Evolutionary conservation across 768 basidiomycete genomes (phyloP), one percentile per base, ranked within the genome.

Genomic region (Kwoniella botswanensis): DNA sequence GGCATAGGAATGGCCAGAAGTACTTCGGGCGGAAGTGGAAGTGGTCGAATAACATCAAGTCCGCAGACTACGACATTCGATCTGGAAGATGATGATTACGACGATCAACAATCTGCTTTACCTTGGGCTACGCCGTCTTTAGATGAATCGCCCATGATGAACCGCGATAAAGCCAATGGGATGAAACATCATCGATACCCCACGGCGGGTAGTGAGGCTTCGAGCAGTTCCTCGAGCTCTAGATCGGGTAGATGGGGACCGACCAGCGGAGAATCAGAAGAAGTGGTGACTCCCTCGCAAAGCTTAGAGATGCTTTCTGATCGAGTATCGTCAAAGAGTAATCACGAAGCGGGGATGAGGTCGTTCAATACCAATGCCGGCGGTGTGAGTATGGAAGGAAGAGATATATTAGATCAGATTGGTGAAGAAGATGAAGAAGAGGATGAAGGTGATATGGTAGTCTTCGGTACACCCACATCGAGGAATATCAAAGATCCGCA

Each of bases 361-460:
- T 64, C 52, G n/a, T 63, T 44, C 60, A 60, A 43, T 24, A 35
- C 63, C 11, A 53, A 35, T 35, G 35, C 46, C 54, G 55, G n/a
- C 22, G 41, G 52, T 10, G 55, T 29, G 22, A 57, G 18, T 26
- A 24, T 54, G 52, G 70, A 62, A 35, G 69, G 65, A 17, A 46
- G 75, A 15, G 72, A 72, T 61, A 42, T 71, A 12, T 63, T 81
- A 13, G 74, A 75, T 41, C 69, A 80, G 71, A 79, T 80, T 22
- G 70, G 74, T 22, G 77, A 78, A 64, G 72, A 76, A 42, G 79
- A 80, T 22, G 80, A 82, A 54, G 78, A 79, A n/a, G 80, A 82
- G 50, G 73, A 68, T 50, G 72, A 78, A 63, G 73, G 74, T 15
- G 75, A 79, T 42, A 46, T 71, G 66, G 68, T 78, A 22, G 71